phyloP scores from a whole-genome alignment of 768 basidiomycete species.

The Rubroboletus pulcherrimus region DNA sequence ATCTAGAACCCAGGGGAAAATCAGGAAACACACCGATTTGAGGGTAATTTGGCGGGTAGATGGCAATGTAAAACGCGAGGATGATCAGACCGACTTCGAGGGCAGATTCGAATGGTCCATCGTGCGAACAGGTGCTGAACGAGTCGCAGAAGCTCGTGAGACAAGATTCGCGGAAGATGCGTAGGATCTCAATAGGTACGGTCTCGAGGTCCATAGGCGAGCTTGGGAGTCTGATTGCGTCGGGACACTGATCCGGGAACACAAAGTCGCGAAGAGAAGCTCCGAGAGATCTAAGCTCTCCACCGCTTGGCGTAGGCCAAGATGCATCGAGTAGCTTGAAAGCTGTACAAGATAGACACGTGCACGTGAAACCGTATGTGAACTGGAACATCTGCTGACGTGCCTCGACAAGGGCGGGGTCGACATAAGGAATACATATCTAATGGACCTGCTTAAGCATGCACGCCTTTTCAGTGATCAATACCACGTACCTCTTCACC shows the following conservation, averaged over 20 bases:
- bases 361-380: conserved; percentile 68
- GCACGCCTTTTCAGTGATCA: not conserved
- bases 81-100: conserved; percentile 52
- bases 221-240: conserved; percentile 22
- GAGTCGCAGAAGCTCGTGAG: conserved; percentile 54
- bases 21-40: conserved; percentile 57
- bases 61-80: conserved; percentile 60
- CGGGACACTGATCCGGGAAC: conserved; percentile 27
- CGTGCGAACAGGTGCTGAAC: conserved; percentile 71
- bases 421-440: conserved; percentile 75
- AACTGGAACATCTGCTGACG: conserved; percentile 55
- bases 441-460: conserved; percentile 24
- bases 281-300: conserved; percentile 12
- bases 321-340: conserved; percentile 38
- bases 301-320: conserved; percentile 34
- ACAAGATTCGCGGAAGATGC: conserved; percentile 54
- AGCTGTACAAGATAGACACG: conserved; percentile 54
- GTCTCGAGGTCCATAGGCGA: conserved; percentile 23
- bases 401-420: conserved; percentile 65
- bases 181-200: conserved; percentile 40
- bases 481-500: conserved; percentile 61
- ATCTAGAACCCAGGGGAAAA: not conserved
- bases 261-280: conserved; percentile 40
- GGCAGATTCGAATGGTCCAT: conserved; percentile 52
- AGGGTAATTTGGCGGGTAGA: conserved; percentile 79